Evolutionary conservation across 441 rosid genomes (phyloP), one percentile per base, ranked within the genome.

Genomic region (Populus trichocarpa): DNA sequence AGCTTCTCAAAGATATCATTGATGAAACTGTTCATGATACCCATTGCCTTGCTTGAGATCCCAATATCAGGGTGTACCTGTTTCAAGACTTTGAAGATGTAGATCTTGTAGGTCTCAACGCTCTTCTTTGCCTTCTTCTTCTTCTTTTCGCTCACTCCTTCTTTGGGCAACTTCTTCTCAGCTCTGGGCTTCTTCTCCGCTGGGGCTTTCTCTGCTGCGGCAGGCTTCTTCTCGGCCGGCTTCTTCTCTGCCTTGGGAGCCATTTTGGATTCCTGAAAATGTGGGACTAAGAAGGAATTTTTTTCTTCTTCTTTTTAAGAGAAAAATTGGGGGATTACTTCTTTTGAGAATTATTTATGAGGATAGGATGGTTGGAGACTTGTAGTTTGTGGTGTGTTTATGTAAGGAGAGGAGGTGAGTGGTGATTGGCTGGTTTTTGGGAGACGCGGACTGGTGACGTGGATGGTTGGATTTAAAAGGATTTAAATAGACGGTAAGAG

Each of bases 51-150:
- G 80, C 83, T 81, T 3, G 83, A 81, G 13, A 81, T 77, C 25
- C 83, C 83, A 5, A 81, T 81, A 26, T 81, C 83, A n/a, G 83
- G 83, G 16, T 81, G 83, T 4, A 81, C 83, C 12, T 81, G 83
- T 74, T 81, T 81, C 80, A 81, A 22, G 3, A 81, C 83, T 75
- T 77, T 81, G 72, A 81, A 81, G 32, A 81, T 81, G 72, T 81
- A 81, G 10, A 81, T 81, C 78, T 81, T 81, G 80, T 81, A 81
- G 0, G 83, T 81, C 77, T 81, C 83, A 6, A 81, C 78, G 59
- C 42, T 81, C 80, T 77, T 81, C 80, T 81, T 81, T 1, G 71
- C 5, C 75, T 20, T 77, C 83, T 81, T 81, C 70, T 69, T 81
- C 78, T 81, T 81, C 83, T 81, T 81, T 2, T 81, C 83, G 3